These are phyloP conservation scores for Fusarium sublunatum DNA, from an alignment of 2,329 filamentous ascomycete species.

Conservation along the genomic window DNA sequence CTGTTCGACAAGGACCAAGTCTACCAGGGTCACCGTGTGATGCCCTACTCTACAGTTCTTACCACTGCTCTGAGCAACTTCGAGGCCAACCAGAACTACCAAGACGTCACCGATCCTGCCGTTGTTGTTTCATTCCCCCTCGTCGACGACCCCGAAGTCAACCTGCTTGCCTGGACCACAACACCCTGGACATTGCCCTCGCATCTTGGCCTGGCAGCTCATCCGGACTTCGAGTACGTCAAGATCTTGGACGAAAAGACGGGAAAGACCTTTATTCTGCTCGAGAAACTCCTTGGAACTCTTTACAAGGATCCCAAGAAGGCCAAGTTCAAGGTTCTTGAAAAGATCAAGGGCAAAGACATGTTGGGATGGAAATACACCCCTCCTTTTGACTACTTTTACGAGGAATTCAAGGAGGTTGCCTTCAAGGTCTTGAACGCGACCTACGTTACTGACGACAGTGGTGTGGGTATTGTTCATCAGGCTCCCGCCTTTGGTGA, in stretches of 20 bases:
- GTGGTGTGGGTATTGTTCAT: constrained; percentile 93
- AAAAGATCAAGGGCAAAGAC: constrained; percentile 82
- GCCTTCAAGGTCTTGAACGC: constrained; percentile 87
- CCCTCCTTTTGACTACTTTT: constrained; percentile 90
- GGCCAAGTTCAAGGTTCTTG: constrained; percentile 86
- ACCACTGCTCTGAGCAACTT: constrained; percentile 93
- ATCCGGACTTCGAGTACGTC: constrained; percentile 87
- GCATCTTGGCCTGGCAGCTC: constrained; percentile 79
- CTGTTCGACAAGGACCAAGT: constrained; percentile 90
- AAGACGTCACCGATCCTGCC: constrained; percentile 90
- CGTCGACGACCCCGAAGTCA: constrained; percentile 78
- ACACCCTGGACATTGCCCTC: constrained; percentile 88
- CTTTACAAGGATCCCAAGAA: constrained; percentile 97
- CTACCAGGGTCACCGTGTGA: constrained; percentile 90
- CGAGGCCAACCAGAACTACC: constrained; percentile 93
- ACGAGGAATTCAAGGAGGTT: constrained; percentile 85
- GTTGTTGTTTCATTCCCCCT: constrained; percentile 90
- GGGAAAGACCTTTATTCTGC: constrained; percentile 84
- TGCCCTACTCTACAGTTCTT: constrained; percentile 94
- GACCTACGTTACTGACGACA: constrained; percentile 87
- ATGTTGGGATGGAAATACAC: constrained; percentile 91
- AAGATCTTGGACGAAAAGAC: constrained; percentile 87
- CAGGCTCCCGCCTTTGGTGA: constrained; percentile 94
- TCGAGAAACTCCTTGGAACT: constrained; percentile 83
- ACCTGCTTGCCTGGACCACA: constrained; percentile 88